Evolutionary conservation across 345 rosid genomes (phyloP).

Genomic region (Citrus inodora): DNA sequence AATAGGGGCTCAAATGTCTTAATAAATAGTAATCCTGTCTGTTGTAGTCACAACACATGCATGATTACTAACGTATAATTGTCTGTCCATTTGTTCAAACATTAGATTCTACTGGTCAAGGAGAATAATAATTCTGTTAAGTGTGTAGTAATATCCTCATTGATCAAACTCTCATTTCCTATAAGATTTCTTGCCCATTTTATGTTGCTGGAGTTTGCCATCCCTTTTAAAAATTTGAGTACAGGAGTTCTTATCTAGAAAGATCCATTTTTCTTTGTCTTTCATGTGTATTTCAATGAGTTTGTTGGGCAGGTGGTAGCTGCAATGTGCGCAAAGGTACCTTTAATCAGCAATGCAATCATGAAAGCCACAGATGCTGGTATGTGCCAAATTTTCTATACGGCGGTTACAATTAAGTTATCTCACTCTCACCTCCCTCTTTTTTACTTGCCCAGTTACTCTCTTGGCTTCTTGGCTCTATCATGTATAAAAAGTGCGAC

Average conservation of each 20-base stretch:
- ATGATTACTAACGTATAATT: not conserved
- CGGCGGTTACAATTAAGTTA: not conserved
- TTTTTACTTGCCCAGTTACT: not conserved
- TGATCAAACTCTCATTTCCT: not conserved
- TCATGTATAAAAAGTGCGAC: not conserved
- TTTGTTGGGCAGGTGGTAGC: constrained; percentile 67
- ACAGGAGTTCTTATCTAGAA: not conserved
- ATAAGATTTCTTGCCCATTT: not conserved
- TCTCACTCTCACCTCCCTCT: not conserved
- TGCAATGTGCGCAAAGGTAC: constrained; percentile 94
- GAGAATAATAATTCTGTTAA: not conserved
- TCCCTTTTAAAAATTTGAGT: not conserved
- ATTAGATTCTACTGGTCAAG: not conserved
- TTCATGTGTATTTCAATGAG: constrained; percentile 13
- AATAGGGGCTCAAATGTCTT: not conserved
- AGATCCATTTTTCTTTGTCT: not conserved
- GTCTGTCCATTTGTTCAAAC: not conserved
- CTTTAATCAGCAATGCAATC: constrained; percentile 77
- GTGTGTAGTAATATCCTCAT: not conserved
- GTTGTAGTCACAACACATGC: not conserved
- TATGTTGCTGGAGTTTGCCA: not conserved
- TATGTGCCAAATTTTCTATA: constrained; percentile 26
- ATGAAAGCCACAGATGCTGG: constrained; percentile 78
- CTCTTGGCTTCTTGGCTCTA: not conserved
- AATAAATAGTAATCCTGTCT: not conserved